These are phyloP conservation scores for Rutstroemia sp. DNA, from an alignment of 2,329 filamentous ascomycete genomes.

Conservation along the genomic window DNA sequence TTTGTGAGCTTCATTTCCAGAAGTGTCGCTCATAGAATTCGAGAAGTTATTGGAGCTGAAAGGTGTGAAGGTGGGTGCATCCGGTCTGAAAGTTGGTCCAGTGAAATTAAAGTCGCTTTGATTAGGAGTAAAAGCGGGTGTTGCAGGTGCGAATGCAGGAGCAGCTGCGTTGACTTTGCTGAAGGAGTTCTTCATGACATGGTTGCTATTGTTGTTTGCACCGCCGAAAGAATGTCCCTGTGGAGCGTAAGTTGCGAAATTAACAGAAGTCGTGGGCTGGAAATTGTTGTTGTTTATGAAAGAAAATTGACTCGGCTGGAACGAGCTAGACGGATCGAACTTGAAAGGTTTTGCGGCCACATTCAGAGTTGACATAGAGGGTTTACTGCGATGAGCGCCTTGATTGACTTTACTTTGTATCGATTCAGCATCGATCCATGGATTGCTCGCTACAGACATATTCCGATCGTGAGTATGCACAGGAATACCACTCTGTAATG, in stretches of 20 bases:
- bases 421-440: conserved; percentile 50
- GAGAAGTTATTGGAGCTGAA: conserved; percentile 35
- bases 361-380: conserved; percentile 74
- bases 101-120: conserved; percentile 63
- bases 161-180: conserved; percentile 62
- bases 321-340: conserved; percentile 48
- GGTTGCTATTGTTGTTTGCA: conserved; percentile 23
- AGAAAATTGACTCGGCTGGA: conserved; percentile 43
- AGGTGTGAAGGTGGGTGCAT: conserved; percentile 71
- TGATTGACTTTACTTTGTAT: conserved; percentile 33
- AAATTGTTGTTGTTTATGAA: conserved; percentile 38
- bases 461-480: conserved; percentile 45
- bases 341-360: conserved; percentile 86
- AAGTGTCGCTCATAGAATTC: conserved; percentile 39
- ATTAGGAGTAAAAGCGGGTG: conserved; percentile 56
- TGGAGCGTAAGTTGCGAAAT: conserved; percentile 18
- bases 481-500: conserved; percentile 42
- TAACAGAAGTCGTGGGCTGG: conserved; percentile 35
- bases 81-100: conserved; percentile 64
- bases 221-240: conserved; percentile 31
- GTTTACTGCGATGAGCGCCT: conserved; percentile 58
- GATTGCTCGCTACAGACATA: conserved; percentile 52
- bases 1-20: conserved; percentile 34
- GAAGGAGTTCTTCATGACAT: conserved; percentile 20
- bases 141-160: conserved; percentile 30